Base-by-base conservation (phyloP, 768 basidiomycete species). In the Mycena albidolilacea region DNA sequence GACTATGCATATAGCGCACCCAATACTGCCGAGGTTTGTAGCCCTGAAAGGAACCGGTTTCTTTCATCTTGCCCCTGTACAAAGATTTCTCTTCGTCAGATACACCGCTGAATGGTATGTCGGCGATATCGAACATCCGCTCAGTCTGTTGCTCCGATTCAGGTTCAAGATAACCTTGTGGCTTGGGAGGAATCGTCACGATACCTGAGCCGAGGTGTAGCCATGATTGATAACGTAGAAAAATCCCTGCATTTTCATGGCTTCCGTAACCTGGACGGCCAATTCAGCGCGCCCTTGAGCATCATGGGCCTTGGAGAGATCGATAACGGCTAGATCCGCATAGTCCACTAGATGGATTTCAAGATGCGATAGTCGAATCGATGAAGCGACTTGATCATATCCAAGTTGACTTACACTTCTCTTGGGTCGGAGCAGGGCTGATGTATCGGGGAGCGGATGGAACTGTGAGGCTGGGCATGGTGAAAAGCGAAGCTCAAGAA, bases 11-110 rank as follows among this genome's bases (percentile, higher is more conserved):
- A 14, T 1, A 1, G 76, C 81, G 9, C 73, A 89, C 90, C 89
- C 89, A 91, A 63, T 87, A 87, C 68, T 87, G 83, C 11, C 85
- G 84, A 7, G 82, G 83, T 73, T 91, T 90, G 73, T 90, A 91
- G 0, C 90, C 90, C 64, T 88, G 85, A 70, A 88, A 90, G 0
- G 86, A 86, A 2, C 88, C 88, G 0, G 82, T 84, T 64, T 82
- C 78, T 72, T 87, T 85, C 74, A 84, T 82, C 12, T 74, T 78
- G 3, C 73, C 85, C n/a, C 71, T 79, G 70, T 88, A 87, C 1
- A 44, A 61, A 21, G 79, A 75, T 75, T 89, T 90, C 65, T 89
- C 89, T 10, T 83, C 83, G 0, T 84, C 78, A 41, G 69, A 30
- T 30, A 88, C 87, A 15, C 78, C 72, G 0, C 83, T 72, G 71